phyloP scores from a whole-genome alignment of 768 basidiomycete genomes.

The Suillus spraguei region DNA sequence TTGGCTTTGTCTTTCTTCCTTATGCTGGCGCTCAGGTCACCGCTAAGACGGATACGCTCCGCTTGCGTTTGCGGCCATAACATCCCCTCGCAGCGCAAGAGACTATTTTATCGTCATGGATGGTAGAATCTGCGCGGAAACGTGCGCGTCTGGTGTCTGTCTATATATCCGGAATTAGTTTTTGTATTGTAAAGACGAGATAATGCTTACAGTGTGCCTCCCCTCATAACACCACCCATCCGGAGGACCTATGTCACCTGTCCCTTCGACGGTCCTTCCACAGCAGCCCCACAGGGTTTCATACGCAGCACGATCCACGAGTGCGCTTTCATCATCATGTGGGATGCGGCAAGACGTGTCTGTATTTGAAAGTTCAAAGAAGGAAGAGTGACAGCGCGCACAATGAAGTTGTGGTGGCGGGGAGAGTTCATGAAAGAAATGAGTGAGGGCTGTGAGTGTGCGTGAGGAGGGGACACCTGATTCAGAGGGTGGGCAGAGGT shows the following conservation, averaged over 20 bases:
- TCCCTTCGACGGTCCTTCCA: slow-evolving; percentile 68
- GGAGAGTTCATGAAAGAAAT: slow-evolving; percentile 62
- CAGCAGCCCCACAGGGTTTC: slow-evolving; percentile 77
- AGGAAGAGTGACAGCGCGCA: slow-evolving; percentile 71
- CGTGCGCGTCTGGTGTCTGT: slow-evolving; percentile 75
- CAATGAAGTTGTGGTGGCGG: slow-evolving; percentile 77
- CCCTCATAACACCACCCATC: slow-evolving; percentile 91
- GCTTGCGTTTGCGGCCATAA: slow-evolving; percentile 38
- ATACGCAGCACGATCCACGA: slow-evolving; percentile 63
- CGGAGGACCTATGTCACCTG: slow-evolving; percentile 81
- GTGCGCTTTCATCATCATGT: slow-evolving; percentile 81
- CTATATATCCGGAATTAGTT: slow-evolving; percentile 35
- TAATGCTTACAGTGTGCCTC: slow-evolving; percentile 57
- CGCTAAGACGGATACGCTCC: slow-evolving; percentile 23
- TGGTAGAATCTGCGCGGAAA: slow-evolving; percentile 75
- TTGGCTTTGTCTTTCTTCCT: slow-evolving; percentile 18
- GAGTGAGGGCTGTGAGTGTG: slow-evolving; percentile 48
- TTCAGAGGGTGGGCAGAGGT: slow-evolving; percentile 35
- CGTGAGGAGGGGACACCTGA: slow-evolving; percentile 31
- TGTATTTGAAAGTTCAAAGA: slow-evolving; percentile 72
- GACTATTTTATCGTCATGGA: slow-evolving; percentile 63
- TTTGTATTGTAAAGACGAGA: slow-evolving; percentile 3
- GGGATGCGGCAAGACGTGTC: slow-evolving; percentile 69
- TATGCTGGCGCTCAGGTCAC: slow-evolving; percentile 21
- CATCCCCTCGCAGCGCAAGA: slow-evolving; percentile 63